Conservation (phyloP, 2,329 filamentous ascomycete species). For the Trichoderma koningii region DNA sequence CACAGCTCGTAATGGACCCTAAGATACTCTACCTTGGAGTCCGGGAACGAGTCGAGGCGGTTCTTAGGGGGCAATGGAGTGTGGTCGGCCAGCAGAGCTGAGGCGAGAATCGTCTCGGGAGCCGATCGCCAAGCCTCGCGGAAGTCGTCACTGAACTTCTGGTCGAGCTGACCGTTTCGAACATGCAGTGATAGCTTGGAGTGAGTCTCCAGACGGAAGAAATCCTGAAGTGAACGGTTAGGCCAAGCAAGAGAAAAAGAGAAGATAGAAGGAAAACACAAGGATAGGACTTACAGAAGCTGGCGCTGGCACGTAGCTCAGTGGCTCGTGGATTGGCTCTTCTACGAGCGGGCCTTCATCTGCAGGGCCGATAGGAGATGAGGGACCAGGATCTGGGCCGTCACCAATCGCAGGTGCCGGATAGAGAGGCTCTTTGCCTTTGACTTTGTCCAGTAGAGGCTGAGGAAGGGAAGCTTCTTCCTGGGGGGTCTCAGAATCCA, state of each 20-base stretch:
- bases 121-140: constrained; percentile 27
- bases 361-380: background rate
- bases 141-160: background rate
- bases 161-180: background rate
- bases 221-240: background rate
- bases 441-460: too few species aligned
- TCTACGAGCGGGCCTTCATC: background rate
- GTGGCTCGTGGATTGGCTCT: background rate
- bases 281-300: background rate
- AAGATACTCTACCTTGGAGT: constrained; percentile 58
- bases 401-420: too few species aligned
- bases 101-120: constrained; percentile 34
- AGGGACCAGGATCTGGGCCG: too few species aligned
- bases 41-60: constrained; percentile 1
- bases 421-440: too few species aligned
- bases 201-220: background rate
- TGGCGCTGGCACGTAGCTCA: background rate
- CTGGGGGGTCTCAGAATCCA: too few species aligned
- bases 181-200: constrained; percentile 22
- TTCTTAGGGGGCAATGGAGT: constrained; percentile 30
- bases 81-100: constrained; percentile 33
- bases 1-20: constrained; percentile 73
- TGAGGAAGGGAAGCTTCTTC: too few species aligned
- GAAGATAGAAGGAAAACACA: background rate
- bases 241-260: background rate